These are phyloP conservation scores for barley (Hordeum vulgare) DNA, from an alignment of 176 grass and related monocot species.

Conservation along the genomic window DNA sequence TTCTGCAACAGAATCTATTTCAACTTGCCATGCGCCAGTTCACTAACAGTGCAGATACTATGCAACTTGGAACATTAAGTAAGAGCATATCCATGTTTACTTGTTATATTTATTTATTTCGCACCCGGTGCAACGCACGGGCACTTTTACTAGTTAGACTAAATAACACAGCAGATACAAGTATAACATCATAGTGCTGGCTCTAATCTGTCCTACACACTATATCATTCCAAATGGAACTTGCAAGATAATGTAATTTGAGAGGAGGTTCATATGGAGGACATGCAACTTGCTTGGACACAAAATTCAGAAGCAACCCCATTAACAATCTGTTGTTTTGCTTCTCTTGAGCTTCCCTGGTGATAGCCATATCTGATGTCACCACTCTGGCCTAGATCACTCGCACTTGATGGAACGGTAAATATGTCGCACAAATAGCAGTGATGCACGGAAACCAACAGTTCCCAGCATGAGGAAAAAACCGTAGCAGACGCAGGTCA, in stretches of 20 bases:
- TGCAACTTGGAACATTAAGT: no score
- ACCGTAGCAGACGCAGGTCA: conserved; percentile 91
- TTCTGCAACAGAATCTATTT: no score
- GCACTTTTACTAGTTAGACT: neutral
- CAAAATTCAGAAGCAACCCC: conserved; percentile 4
- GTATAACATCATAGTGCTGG: neutral
- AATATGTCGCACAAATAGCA: conserved; percentile 83
- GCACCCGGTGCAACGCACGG: no score
- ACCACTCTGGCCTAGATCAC: conserved; percentile 17
- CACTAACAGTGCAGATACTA: no score
- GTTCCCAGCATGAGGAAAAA: conserved; percentile 97
- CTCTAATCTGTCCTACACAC: conserved; percentile 15
- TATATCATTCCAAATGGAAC: neutral
- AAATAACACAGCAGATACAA: conserved; percentile 1
- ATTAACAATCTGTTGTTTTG: neutral
- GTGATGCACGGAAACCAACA: conserved; percentile 74
- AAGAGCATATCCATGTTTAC: no score
- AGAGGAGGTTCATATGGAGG: neutral
- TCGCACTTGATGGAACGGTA: conserved; percentile 94
- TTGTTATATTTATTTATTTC: no score
- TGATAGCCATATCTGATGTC: neutral
- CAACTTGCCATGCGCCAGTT: no score
- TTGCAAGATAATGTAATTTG: neutral
- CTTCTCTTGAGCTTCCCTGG: neutral
- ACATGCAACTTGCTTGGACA: neutral